Base-by-base conservation (phyloP, 768 basidiomycete genomes). In the Panus rudis region DNA sequence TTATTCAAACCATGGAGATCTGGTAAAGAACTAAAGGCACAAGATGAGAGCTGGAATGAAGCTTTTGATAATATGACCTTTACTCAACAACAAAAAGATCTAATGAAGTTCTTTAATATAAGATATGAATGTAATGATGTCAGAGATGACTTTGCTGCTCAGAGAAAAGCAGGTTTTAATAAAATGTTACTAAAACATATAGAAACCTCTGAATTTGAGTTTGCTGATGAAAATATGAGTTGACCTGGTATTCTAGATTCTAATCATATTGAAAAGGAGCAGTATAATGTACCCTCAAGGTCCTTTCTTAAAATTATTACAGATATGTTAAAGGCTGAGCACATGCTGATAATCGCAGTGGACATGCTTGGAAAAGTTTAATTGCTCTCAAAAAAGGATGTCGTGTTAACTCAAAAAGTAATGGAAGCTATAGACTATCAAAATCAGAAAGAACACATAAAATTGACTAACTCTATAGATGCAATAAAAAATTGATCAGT, bases 1-100 rank as follows among this genome's bases (percentile, higher is more conserved):
- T 33, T 67, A 3, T 67, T 65, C 43, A 55, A 59, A 22, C 65
- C 66, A 2, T 64, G 64, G 62, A 45, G 62, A 22, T 48, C 48
- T 13, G 60, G 62, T 0, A 6, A 31, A 2, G 59, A 65, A 26
- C 45, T 67, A 16, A 62, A 63, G 41, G 8, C 13, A 2, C 17
- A 7, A 4, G 20, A 26, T 26, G 21, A 52, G 22, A 44, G 33
- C 6, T 48, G 47, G 43, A 21, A 39, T 4, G 25, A 31, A 6
- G 42, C 43, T 13, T 51, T 35, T 19, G 11, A 4, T 6, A 1
- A 38, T 3, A 21, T 26, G 6, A 2, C 1, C 3, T 48, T 48
- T n/a, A 12, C 24, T n/a, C 21, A 8, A 1, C 6, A 20, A 3
- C 21, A 40, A 4, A n/a, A 3, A 10, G 1, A 34, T 50, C 60